phyloP scores from a whole-genome alignment of 768 basidiomycete species.

The Amanita polypyramis region DNA sequence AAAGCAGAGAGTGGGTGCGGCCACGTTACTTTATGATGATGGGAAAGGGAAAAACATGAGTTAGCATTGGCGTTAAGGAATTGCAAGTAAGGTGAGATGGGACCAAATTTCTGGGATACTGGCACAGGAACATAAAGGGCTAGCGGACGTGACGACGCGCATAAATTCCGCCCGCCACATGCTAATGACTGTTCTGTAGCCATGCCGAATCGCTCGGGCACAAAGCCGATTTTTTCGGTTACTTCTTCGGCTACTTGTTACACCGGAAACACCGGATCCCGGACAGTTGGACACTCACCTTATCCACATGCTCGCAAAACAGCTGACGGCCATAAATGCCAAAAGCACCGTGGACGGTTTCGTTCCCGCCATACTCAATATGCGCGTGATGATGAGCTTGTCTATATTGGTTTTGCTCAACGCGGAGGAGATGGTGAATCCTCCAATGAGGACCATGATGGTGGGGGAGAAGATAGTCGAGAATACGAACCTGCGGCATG shows the following conservation, averaged over 20 bases:
- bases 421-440: conserved; percentile 96
- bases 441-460: conserved; percentile 96
- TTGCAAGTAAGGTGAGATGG: neutral
- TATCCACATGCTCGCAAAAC: conserved; percentile 99
- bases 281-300: conserved; percentile 37
- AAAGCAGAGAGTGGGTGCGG: conserved; percentile 95
- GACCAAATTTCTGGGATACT: neutral
- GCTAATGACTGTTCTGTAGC: neutral
- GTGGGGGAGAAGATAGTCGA: conserved; percentile 95
- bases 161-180: neutral
- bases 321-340: conserved; percentile 92
- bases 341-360: conserved; percentile 79
- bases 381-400: conserved; percentile 79
- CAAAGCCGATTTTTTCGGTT: too few relatives aligned
- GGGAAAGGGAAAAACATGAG: conserved; percentile 11
- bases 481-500: conserved; percentile 63
- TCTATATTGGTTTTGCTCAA: conserved; percentile 94
- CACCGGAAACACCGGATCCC: neutral
- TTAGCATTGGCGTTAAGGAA: neutral
- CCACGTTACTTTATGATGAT: conserved; percentile 64
- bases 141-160: too few relatives aligned
- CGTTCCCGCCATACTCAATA: conserved; percentile 85
- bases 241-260: too few relatives aligned
- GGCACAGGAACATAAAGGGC: too few relatives aligned
- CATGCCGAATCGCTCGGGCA: neutral